Evolutionary conservation across 2,329 filamentous ascomycete genomes (phyloP).

Genomic region (Diaporthe sp.): DNA sequence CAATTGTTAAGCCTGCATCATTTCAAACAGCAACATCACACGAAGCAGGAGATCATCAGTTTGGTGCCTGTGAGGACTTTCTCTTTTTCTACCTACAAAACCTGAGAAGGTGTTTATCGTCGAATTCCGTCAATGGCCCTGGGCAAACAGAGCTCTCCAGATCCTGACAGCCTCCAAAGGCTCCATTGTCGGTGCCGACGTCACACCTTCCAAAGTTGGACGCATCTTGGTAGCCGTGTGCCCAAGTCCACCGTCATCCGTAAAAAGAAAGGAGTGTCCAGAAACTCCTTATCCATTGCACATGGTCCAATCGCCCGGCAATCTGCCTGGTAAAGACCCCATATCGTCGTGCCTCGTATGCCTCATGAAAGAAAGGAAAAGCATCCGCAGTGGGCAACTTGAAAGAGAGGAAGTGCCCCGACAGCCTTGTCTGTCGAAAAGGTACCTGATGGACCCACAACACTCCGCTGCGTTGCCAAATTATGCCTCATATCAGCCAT

Average conservation of each 20-base stretch:
- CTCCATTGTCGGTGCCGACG: background rate
- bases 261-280: background rate
- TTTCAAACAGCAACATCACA: background rate
- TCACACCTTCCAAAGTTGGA: background rate
- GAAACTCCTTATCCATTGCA: background rate
- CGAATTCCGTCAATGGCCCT: background rate
- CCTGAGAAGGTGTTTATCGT: background rate
- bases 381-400: background rate
- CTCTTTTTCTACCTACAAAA: background rate
- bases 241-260: background rate
- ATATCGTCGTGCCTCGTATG: background rate
- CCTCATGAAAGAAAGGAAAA: background rate
- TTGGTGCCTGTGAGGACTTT: conserved; percentile 9
- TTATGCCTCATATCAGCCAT: background rate
- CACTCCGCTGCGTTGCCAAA: background rate
- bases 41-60: background rate
- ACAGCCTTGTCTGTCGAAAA: background rate
- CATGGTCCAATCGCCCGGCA: background rate
- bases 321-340: background rate
- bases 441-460: background rate
- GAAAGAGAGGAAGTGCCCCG: background rate
- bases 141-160: conserved; percentile 22
- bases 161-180: background rate
- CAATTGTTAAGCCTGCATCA: background rate
- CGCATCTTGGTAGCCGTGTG: background rate